Percentiles rank a stretch among this genome's conserved stretches.
These are phyloP conservation scores for Plantago coronopus DNA, from an alignment of 305 asterid species.

Conservation along the genomic window DNA sequence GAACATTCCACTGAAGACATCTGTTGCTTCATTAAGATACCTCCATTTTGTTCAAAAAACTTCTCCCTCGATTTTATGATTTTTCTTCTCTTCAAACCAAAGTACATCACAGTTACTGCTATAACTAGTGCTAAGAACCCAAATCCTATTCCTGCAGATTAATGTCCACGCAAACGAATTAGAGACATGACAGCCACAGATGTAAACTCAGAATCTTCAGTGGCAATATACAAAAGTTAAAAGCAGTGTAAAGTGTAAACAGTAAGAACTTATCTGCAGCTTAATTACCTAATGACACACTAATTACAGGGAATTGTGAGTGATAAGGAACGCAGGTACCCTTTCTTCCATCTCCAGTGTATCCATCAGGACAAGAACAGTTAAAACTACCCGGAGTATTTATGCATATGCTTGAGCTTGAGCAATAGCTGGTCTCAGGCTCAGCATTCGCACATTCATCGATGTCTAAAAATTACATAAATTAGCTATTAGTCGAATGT, in stretches of 20 bases:
- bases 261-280: neutral
- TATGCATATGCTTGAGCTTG: slow-evolving; percentile 17
- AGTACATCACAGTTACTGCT: slow-evolving; percentile 15
- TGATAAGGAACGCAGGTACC: slow-evolving; percentile 28
- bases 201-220: neutral
- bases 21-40: slow-evolving; percentile 17
- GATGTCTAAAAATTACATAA: slow-evolving; percentile 23
- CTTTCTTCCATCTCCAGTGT: slow-evolving; percentile 23
- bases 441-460: slow-evolving; percentile 39
- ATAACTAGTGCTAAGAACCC: slow-evolving; percentile 16
- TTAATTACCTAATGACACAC: slow-evolving; percentile 29
- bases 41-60: slow-evolving; percentile 26
- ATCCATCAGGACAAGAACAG: slow-evolving; percentile 25
- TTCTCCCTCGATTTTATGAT: slow-evolving; percentile 15
- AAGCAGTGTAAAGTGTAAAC: neutral
- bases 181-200: neutral
- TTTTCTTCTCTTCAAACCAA: slow-evolving; percentile 21
- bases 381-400: slow-evolving; percentile 22
- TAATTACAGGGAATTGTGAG: slow-evolving; percentile 29
- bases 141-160: slow-evolving; percentile 26
- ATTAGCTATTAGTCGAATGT: too few species aligned
- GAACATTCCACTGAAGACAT: slow-evolving; percentile 2
- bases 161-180: neutral
- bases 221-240: too few species aligned
- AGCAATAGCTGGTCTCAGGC: slow-evolving; percentile 23